Percentiles rank a stretch among this genome's conserved stretches.
Conservation (phyloP, 495 filamentous ascomycete species). For the Penicillium waksmanii region DNA sequence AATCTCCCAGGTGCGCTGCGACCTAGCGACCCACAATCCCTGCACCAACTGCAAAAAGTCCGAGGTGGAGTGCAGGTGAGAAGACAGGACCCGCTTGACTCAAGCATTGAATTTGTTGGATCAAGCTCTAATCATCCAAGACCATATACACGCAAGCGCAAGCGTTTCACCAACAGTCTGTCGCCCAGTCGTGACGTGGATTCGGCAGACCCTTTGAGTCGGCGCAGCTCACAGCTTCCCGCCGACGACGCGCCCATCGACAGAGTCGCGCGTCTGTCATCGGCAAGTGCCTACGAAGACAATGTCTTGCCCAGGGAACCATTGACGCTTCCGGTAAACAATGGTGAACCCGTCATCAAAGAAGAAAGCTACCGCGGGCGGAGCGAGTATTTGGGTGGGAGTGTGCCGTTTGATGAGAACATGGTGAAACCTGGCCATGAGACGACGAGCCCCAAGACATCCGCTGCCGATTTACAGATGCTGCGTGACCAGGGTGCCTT, state of each 20-base stretch:
- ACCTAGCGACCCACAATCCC: conserved; percentile 33
- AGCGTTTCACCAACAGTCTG: conserved; percentile 35
- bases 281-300: conserved; percentile 9
- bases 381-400: conserved; percentile 34
- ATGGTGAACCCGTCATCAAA: conserved; percentile 31
- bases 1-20: conserved; percentile 29
- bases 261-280: conserved; percentile 9
- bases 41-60: conserved; percentile 37
- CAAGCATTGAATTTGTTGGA: background rate
- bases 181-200: conserved; percentile 25
- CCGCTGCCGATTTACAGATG: conserved; percentile 31
- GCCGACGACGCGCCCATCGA: conserved; percentile 19
- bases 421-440: conserved; percentile 37
- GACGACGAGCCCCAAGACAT: conserved; percentile 32
- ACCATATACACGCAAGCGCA: conserved; percentile 36
- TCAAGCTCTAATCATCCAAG: conserved; percentile 8
- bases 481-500: conserved; percentile 33
- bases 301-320: conserved; percentile 5
- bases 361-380: conserved; percentile 37
- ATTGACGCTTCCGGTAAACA: background rate
- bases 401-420: conserved; percentile 37
- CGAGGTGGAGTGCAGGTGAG: conserved; percentile 34
- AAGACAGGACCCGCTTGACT: background rate
- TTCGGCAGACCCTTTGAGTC: conserved; percentile 24
- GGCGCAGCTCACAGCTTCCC: conserved; percentile 27